Evolutionary conservation across 2,329 filamentous ascomycete genomes (phyloP).

Genomic region (Myrmaecium sp.): DNA sequence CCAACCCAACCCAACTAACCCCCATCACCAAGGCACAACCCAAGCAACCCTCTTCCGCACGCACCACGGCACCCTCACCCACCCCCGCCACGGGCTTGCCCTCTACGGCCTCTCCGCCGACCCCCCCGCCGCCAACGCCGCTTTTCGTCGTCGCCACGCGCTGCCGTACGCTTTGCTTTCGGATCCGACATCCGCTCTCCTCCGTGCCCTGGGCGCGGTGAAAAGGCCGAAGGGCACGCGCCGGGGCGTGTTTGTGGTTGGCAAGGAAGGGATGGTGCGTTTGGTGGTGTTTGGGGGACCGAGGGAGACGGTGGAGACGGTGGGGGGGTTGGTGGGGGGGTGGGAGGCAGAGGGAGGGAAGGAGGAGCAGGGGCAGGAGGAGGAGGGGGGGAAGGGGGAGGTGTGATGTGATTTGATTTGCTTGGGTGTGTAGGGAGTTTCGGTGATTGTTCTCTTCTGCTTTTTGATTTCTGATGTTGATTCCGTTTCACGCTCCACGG

Average conservation of each 20-base stretch:
- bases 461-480: too few species aligned
- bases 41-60: constrained; percentile 93
- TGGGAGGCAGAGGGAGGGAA: constrained; percentile 9
- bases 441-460: too few species aligned
- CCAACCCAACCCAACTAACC: constrained; percentile 1
- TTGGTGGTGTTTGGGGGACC: constrained; percentile 61
- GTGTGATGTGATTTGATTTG: constrained; percentile 1
- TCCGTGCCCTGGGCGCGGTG: constrained; percentile 75
- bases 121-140: constrained; percentile 78
- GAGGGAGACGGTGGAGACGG: constrained; percentile 57
- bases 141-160: constrained; percentile 81
- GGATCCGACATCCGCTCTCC: constrained; percentile 58
- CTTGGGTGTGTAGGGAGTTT: background rate
- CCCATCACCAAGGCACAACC: constrained; percentile 50
- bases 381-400: constrained; percentile 12
- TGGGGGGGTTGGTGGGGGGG: constrained; percentile 44
- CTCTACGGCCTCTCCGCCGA: constrained; percentile 87
- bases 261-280: constrained; percentile 67
- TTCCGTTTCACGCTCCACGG: too few species aligned
- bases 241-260: constrained; percentile 75
- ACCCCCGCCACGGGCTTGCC: constrained; percentile 59
- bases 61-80: constrained; percentile 56
- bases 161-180: constrained; percentile 80
- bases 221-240: constrained; percentile 64
- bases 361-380: constrained; percentile 16